Conservation (phyloP, 495 filamentous ascomycete species). For the Trichodelitschia bisporula region DNA sequence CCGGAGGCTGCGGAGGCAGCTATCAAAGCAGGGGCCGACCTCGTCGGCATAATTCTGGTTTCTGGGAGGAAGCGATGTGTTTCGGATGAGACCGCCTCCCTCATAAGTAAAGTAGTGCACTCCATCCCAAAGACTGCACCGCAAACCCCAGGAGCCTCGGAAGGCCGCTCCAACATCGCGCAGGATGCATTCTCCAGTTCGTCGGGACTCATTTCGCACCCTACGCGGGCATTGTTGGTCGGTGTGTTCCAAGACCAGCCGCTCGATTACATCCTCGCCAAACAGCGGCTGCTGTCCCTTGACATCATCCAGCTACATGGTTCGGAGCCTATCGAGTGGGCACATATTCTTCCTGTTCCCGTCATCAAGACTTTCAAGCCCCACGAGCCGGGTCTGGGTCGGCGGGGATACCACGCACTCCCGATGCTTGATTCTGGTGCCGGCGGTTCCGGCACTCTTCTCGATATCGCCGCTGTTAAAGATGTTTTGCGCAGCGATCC, state of each 20-base stretch:
- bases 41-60: slow-evolving; percentile 82
- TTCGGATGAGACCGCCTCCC: slow-evolving; percentile 44
- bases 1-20: slow-evolving; percentile 58
- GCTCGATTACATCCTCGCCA: slow-evolving; percentile 48
- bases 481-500: slow-evolving; percentile 33
- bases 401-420: slow-evolving; percentile 57
- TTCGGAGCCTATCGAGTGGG: slow-evolving; percentile 79
- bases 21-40: slow-evolving; percentile 69
- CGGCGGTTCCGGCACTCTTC: slow-evolving; percentile 53
- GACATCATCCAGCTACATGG: slow-evolving; percentile 89
- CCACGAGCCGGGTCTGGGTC: slow-evolving; percentile 39
- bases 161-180: slow-evolving; percentile 17
- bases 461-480: slow-evolving; percentile 42
- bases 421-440: slow-evolving; percentile 67
- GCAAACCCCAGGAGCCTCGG: no score
- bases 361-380: slow-evolving; percentile 67
- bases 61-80: slow-evolving; percentile 58
- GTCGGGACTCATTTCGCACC: slow-evolving; percentile 22
- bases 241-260: slow-evolving; percentile 90
- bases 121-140: slow-evolving; percentile 13
- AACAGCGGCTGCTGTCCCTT: slow-evolving; percentile 52
- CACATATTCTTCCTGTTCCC: slow-evolving; percentile 60
- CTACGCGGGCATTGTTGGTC: slow-evolving; percentile 48
- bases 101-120: slow-evolving; percentile 61
- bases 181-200: slow-evolving; percentile 24